phyloP scores from a whole-genome alignment of 2,329 filamentous ascomycete species.

The Thielaviopsis populi region DNA sequence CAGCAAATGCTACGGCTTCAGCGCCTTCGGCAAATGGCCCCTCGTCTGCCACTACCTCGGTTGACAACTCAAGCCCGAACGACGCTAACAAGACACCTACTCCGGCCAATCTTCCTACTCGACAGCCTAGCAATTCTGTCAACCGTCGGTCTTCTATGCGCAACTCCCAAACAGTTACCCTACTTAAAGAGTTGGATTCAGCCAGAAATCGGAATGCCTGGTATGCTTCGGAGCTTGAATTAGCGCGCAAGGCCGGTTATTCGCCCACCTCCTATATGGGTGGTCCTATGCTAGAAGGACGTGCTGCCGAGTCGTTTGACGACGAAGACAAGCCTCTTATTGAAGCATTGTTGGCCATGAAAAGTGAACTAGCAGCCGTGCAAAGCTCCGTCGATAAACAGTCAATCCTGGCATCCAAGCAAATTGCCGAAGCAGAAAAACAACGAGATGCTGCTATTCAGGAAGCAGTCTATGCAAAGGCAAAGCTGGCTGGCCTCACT shows the following conservation, averaged over 20 bases:
- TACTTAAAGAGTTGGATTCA: slow-evolving; percentile 76
- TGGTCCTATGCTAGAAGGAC: slow-evolving; percentile 61
- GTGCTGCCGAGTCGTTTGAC: slow-evolving; percentile 62
- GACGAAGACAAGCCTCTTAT: slow-evolving; percentile 87
- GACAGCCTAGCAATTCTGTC: slow-evolving; percentile 44
- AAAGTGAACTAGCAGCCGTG: slow-evolving; percentile 73
- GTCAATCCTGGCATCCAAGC: slow-evolving; percentile 66
- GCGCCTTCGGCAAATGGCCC: slow-evolving; percentile 8
- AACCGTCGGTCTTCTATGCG: slow-evolving; percentile 43
- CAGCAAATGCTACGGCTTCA: slow-evolving; percentile 3
- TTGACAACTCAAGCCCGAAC: slow-evolving; percentile 9
- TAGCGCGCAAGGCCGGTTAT: slow-evolving; percentile 85
- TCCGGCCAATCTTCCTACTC: slow-evolving; percentile 43
- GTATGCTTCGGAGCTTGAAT: slow-evolving; percentile 88
- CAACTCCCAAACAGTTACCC: slow-evolving; percentile 53
- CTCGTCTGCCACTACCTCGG: slow-evolving; percentile 4
- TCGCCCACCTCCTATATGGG: slow-evolving; percentile 48
- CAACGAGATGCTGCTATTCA: slow-evolving; percentile 88
- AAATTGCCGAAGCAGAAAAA: slow-evolving; percentile 86
- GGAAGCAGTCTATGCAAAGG: slow-evolving; percentile 89
- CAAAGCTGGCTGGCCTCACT: slow-evolving; percentile 64
- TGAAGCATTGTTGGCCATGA: slow-evolving; percentile 84
- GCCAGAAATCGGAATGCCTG: slow-evolving; percentile 81
- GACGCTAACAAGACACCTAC: slow-evolving; percentile 24
- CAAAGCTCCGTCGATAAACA: slow-evolving; percentile 83